phyloP scores from a whole-genome alignment of 768 basidiomycete genomes.

The Naganishia onofrii region DNA sequence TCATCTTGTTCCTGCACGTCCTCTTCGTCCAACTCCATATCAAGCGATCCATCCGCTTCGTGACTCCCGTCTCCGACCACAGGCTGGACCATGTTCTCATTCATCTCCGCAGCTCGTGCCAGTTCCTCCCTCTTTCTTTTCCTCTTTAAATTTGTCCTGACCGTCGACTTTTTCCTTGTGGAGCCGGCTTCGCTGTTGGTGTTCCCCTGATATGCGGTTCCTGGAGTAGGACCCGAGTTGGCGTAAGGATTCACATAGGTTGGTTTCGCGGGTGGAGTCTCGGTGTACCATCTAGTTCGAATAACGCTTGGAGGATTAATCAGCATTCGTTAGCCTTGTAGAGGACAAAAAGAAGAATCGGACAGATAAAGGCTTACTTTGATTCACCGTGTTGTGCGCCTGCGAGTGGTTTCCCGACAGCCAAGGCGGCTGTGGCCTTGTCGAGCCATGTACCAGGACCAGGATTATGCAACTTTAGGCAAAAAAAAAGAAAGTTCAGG shows the following conservation, averaged over 20 bases:
- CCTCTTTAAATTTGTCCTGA: conserved; percentile 8
- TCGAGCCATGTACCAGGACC: conserved; percentile 50
- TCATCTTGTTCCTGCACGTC: conserved; percentile 5
- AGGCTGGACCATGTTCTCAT: neutral
- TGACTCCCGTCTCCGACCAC: neutral
- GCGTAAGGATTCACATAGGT: conserved; percentile 13
- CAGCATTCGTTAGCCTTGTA: neutral
- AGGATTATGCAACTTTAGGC: conserved; percentile 41
- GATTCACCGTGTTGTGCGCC: conserved; percentile 35
- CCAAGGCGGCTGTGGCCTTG: conserved; percentile 46
- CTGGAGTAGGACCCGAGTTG: neutral
- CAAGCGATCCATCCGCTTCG: neutral
- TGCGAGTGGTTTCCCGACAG: conserved; percentile 38
- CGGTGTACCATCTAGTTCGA: conserved; percentile 33
- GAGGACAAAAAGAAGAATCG: neutral
- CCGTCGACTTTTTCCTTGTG: neutral
- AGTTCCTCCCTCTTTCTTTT: conserved; percentile 20
- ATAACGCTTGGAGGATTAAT: conserved; percentile 21
- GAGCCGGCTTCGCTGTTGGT: neutral
- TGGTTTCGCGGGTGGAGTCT: conserved; percentile 29
- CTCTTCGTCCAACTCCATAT: conserved; percentile 18
- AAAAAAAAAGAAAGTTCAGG: neutral
- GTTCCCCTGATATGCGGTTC: neutral
- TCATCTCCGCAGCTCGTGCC: conserved; percentile 17
- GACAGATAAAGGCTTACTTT: conserved; percentile 34